phyloP scores from a whole-genome alignment of 108 stramenopile genomes.

The Licmophora abbreviata region DNA sequence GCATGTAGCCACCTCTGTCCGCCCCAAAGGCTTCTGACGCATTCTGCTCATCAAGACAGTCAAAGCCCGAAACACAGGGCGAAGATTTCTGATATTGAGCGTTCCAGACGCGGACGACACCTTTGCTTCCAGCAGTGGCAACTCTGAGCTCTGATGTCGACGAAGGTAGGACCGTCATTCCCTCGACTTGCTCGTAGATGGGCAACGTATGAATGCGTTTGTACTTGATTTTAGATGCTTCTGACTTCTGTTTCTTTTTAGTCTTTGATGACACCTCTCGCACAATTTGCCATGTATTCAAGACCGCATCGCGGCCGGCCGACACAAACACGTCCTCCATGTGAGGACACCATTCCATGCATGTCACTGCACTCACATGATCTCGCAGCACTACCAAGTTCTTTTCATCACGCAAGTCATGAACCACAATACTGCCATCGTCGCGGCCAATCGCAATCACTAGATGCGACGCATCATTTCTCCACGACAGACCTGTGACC shows the following conservation, averaged over 20 bases:
- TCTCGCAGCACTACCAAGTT: constrained; percentile 53
- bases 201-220: constrained; percentile 68
- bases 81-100: constrained; percentile 18
- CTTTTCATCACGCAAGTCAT: constrained; percentile 57
- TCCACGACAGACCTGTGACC: constrained; percentile 60
- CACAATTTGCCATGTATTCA: constrained; percentile 82
- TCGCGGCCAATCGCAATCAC: constrained; percentile 72
- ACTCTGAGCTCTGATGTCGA: constrained; percentile 31
- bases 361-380: constrained; percentile 86
- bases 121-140: constrained; percentile 74
- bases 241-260: constrained; percentile 28
- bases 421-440: constrained; percentile 72
- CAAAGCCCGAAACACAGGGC: constrained; percentile 26
- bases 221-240: constrained; percentile 27
- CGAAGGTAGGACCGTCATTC: constrained; percentile 54
- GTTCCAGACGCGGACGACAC: constrained; percentile 62
- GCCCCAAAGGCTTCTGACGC: constrained; percentile 60
- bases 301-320: constrained; percentile 68
- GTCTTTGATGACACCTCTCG: no score
- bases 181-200: constrained; percentile 77
- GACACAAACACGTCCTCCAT: constrained; percentile 50
- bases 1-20: constrained; percentile 65
- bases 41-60: constrained; percentile 34
- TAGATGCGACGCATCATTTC: constrained; percentile 35
- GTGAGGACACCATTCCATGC: constrained; percentile 58